phyloP scores from a whole-genome alignment of 495 filamentous ascomycete species.

The Acidomyces sp. region DNA sequence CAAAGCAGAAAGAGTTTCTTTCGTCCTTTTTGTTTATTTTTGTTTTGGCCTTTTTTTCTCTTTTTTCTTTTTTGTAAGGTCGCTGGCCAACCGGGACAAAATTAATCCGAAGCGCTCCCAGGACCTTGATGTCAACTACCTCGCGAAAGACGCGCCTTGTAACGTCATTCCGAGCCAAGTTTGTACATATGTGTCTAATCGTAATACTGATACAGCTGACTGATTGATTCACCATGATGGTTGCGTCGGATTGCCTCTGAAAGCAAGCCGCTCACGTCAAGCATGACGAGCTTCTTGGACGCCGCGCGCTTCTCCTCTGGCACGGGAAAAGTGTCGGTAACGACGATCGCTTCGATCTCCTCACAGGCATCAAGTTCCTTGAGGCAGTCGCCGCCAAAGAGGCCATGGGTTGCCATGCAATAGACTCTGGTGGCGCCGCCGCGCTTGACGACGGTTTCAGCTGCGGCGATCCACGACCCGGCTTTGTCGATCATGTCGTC shows the following conservation, averaged over 20 bases:
- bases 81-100: too few relatives aligned
- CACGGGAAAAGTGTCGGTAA: conserved; percentile 94
- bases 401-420: conserved; percentile 91
- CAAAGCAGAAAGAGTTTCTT: background rate
- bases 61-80: background rate
- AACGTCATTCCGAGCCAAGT: background rate
- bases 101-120: too few relatives aligned
- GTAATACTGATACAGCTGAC: conserved; percentile 31
- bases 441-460: conserved; percentile 88
- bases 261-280: conserved; percentile 77
- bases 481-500: conserved; percentile 99
- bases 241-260: conserved; percentile 89
- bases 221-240: conserved; percentile 64
- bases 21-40: background rate
- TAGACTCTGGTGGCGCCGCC: conserved; percentile 88
- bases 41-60: background rate
- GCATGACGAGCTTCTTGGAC: conserved; percentile 71
- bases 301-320: conserved; percentile 51
- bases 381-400: conserved; percentile 81
- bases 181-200: conserved; percentile 12
- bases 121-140: background rate
- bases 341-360: conserved; percentile 84
- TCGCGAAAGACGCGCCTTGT: conserved; percentile 1
- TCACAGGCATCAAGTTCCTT: conserved; percentile 83
- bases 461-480: conserved; percentile 95